These are phyloP conservation scores for Coemansia sp. DNA, from an alignment of 192 early-diverging fungal species.

Conservation along the genomic window DNA sequence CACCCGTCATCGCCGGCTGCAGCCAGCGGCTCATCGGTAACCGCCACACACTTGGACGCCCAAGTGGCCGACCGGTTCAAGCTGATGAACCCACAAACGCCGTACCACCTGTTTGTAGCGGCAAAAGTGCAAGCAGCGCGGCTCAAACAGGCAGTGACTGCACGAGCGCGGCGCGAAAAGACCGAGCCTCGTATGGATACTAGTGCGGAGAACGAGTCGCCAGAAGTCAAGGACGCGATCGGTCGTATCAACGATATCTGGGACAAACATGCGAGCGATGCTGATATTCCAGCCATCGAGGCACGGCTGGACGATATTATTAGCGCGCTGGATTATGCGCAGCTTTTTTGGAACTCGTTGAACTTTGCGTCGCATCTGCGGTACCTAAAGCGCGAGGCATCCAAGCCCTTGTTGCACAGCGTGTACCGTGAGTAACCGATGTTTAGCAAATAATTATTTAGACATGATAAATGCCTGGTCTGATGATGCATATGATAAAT, in stretches of 20 bases:
- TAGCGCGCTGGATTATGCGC: conserved; percentile 39
- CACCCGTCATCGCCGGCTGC: conserved; percentile 6
- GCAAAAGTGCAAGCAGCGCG: conserved; percentile 51
- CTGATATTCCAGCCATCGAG: conserved; percentile 22
- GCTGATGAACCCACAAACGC: conserved; percentile 51
- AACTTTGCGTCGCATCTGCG: conserved; percentile 47
- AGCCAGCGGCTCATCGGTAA: not conserved
- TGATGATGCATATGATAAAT: too few relatives aligned
- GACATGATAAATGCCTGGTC: too few relatives aligned
- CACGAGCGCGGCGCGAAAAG: not conserved
- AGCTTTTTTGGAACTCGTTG: conserved; percentile 50
- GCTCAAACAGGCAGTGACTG: conserved; percentile 37
- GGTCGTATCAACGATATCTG: conserved; percentile 41
- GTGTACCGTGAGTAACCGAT: conserved; percentile 31
- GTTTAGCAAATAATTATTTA: too few relatives aligned
- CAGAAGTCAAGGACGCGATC: conserved; percentile 11
- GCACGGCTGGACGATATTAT: conserved; percentile 36
- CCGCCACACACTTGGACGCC: conserved; percentile 19
- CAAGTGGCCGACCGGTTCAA: conserved; percentile 44
- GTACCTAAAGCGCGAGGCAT: conserved; percentile 28
- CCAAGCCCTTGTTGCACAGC: conserved; percentile 25
- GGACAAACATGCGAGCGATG: conserved; percentile 14
- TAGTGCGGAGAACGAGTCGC: not conserved
- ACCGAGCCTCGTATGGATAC: not conserved
- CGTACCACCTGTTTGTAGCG: conserved; percentile 50